Percentiles rank a stretch among this genome's conserved stretches.
Conservation (phyloP, 352 stramenopile species). For the Aphanomyces stellatus region DNA sequence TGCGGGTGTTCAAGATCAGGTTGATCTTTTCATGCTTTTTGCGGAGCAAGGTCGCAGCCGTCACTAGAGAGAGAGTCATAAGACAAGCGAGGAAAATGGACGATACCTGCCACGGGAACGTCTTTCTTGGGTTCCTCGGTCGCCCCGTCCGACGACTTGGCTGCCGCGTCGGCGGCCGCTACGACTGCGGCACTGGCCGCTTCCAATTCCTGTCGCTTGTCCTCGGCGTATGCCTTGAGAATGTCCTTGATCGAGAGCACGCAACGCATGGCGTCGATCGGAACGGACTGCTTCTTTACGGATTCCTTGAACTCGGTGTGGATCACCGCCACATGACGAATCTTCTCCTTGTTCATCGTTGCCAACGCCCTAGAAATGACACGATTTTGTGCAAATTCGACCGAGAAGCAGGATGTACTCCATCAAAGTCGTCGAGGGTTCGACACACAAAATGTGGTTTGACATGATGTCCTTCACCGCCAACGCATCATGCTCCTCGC, state of each 20-base stretch:
- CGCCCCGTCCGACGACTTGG: not conserved
- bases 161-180: not conserved
- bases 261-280: conserved; percentile 75
- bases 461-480: conserved; percentile 76
- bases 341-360: conserved; percentile 84
- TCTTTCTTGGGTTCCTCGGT: not conserved
- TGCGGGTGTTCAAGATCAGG: conserved; percentile 71
- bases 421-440: conserved; percentile 66
- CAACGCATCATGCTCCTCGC: conserved; percentile 38
- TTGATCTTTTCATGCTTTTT: conserved; percentile 80
- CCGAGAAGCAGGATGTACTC: conserved; percentile 35
- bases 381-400: not conserved
- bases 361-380: conserved; percentile 44
- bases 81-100: no score
- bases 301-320: conserved; percentile 62
- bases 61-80: no score
- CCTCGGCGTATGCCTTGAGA: conserved; percentile 18
- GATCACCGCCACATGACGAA: conserved; percentile 74
- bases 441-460: conserved; percentile 80
- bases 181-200: not conserved
- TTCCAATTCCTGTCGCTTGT: conserved; percentile 10
- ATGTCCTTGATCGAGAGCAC: conserved; percentile 68
- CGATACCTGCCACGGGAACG: not conserved
- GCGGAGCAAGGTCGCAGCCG: conserved; percentile 58
- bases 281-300: conserved; percentile 63